Conservation (phyloP, 1,284 basidiomycete species). For the Coniferiporia sulphurascens region DNA sequence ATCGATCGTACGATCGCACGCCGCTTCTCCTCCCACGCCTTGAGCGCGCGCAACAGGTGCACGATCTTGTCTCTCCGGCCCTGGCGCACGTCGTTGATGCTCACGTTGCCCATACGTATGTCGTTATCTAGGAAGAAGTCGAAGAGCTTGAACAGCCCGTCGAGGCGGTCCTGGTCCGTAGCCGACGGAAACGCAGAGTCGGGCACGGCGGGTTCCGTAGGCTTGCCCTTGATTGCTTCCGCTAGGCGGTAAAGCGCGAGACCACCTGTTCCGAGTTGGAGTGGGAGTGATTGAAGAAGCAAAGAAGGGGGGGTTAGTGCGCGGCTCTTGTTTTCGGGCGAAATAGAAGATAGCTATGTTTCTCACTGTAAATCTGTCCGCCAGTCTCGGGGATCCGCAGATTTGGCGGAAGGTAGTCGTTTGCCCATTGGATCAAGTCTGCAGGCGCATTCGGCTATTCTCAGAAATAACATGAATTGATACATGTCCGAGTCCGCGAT, state of each 20-base stretch:
- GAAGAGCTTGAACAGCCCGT: conserved; percentile 83
- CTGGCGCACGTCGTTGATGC: conserved; percentile 84
- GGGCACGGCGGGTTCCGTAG: conserved; percentile 61
- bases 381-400: conserved; percentile 56
- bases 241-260: conserved; percentile 73
- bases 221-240: conserved; percentile 69
- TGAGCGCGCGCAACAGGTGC: conserved; percentile 72
- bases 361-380: conserved; percentile 52
- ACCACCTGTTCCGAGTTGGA: conserved; percentile 1
- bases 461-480: conserved; percentile 7
- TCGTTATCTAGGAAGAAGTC: conserved; percentile 87
- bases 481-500: conserved; percentile 9
- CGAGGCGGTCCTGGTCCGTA: conserved; percentile 71
- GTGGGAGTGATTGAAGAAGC: neutral
- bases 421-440: conserved; percentile 80
- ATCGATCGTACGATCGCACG: conserved; percentile 49
- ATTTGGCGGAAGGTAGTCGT: conserved; percentile 67
- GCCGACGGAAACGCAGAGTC: conserved; percentile 75
- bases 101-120: conserved; percentile 83
- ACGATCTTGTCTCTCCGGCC: conserved; percentile 76
- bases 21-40: conserved; percentile 72
- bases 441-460: conserved; percentile 28
- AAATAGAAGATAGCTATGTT: neutral
- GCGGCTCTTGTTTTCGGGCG: neutral
- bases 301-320: conserved; percentile 1